Evolutionary conservation across 2,329 filamentous ascomycete genomes (phyloP).

Genomic region (Zasmidium citrigriseum): DNA sequence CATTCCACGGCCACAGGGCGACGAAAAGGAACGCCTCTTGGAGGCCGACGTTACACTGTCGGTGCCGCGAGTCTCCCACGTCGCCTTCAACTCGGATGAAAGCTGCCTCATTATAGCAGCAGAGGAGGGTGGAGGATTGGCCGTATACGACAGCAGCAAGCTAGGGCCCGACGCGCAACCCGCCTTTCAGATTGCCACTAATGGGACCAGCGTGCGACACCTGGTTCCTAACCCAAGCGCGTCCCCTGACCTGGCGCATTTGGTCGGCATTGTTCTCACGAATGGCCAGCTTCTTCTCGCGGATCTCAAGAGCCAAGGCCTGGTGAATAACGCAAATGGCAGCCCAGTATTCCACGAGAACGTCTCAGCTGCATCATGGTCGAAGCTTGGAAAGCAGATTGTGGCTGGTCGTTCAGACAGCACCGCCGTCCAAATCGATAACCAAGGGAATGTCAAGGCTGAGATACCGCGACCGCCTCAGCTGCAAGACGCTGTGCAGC

Average conservation of each 20-base stretch:
- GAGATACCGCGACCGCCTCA: conserved; percentile 76
- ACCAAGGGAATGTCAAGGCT: conserved; percentile 73
- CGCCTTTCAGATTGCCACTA: conserved; percentile 74
- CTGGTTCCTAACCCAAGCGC: conserved; percentile 76
- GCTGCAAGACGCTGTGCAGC: conserved; percentile 45
- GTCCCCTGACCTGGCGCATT: conserved; percentile 63
- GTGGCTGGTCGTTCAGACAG: conserved; percentile 84
- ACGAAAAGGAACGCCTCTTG: conserved; percentile 34
- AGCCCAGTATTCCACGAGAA: conserved; percentile 65
- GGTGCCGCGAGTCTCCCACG: conserved; percentile 78
- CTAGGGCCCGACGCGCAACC: conserved; percentile 64
- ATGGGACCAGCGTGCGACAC: conserved; percentile 70
- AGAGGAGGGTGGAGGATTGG: conserved; percentile 76
- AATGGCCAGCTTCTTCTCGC: conserved; percentile 82
- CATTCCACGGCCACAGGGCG: conserved; percentile 49
- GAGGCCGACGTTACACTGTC: conserved; percentile 69
- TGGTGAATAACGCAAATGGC: conserved; percentile 62
- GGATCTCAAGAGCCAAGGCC: conserved; percentile 68
- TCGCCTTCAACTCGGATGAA: conserved; percentile 90
- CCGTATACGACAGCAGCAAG: conserved; percentile 74
- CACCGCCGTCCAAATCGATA: conserved; percentile 78
- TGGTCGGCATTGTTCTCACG: conserved; percentile 74
- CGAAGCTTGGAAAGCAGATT: conserved; percentile 87
- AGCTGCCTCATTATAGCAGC: conserved; percentile 79
- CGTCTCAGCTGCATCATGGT: conserved; percentile 88